Evolutionary conservation across 495 filamentous ascomycete species (phyloP).

Genomic region (Rhypophila decipiens): DNA sequence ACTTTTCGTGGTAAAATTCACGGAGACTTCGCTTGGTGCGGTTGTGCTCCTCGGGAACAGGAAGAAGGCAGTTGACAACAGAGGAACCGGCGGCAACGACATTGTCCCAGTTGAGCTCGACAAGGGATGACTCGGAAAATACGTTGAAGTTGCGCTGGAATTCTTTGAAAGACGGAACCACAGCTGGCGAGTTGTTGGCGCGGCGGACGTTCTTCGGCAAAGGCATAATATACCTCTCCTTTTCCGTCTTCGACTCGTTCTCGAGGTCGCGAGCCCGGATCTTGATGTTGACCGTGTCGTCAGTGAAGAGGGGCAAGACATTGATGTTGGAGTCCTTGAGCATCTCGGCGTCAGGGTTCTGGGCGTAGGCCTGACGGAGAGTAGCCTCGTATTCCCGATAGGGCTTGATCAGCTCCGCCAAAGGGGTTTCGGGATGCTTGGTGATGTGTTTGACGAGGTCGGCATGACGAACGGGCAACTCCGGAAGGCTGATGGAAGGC

Average conservation of each 20-base stretch:
- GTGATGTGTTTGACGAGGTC: conserved; percentile 41
- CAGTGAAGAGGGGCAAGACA: conserved; percentile 61
- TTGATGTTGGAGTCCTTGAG: conserved; percentile 59
- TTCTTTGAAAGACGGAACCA: conserved; percentile 56
- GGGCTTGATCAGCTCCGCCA: conserved; percentile 56
- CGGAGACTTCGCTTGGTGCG: conserved; percentile 59
- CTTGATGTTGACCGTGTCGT: conserved; percentile 47
- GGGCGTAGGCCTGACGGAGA: conserved; percentile 65
- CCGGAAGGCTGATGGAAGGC: conserved; percentile 30
- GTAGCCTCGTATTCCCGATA: conserved; percentile 63
- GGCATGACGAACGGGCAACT: conserved; percentile 35
- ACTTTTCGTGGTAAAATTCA: conserved; percentile 70
- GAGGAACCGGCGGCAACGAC: conserved; percentile 71
- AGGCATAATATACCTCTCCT: conserved; percentile 64
- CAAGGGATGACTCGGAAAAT: conserved; percentile 62
- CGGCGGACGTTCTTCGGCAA: conserved; percentile 54
- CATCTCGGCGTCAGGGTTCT: conserved; percentile 53
- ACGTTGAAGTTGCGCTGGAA: conserved; percentile 71
- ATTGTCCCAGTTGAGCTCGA: conserved; percentile 69
- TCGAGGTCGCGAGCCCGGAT: conserved; percentile 57
- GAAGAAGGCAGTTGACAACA: conserved; percentile 66
- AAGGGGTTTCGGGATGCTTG: conserved; percentile 44
- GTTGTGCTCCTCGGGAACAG: conserved; percentile 59
- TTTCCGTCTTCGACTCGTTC: conserved; percentile 51
- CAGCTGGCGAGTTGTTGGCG: conserved; percentile 52